Evolutionary conservation across 129 eudicot genomes (phyloP).

Genomic region (Oenanthe sinensis): DNA sequence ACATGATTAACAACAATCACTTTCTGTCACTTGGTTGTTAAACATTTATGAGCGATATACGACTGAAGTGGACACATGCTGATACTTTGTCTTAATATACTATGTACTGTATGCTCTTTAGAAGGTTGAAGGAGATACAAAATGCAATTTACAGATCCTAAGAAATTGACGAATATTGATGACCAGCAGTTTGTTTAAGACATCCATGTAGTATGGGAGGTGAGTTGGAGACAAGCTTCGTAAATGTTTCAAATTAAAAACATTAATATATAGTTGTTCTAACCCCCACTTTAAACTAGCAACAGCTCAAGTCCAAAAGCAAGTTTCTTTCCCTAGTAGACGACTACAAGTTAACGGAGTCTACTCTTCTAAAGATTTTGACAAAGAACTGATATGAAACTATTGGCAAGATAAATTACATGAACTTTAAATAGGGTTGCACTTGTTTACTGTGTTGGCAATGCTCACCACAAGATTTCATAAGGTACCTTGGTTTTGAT

Average conservation of each 20-base stretch:
- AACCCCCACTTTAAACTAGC: background rate
- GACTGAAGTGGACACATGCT: background rate
- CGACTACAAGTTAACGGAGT: background rate
- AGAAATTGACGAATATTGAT: background rate
- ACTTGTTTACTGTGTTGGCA: conserved; percentile 6
- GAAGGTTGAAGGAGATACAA: background rate
- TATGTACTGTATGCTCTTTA: background rate
- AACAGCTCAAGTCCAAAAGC: background rate
- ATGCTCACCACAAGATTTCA: conserved; percentile 5
- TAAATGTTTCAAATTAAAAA: background rate
- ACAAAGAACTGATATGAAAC: background rate
- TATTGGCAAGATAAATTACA: background rate
- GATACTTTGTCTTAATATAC: background rate
- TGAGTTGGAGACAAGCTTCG: background rate
- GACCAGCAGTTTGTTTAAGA: background rate
- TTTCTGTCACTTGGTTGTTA: conserved; percentile 18
- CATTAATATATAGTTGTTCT: background rate
- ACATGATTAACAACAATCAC: conserved; percentile 17
- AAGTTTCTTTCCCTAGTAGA: background rate
- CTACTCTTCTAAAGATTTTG: background rate
- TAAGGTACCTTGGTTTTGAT: conserved; percentile 13
- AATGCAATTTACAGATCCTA: background rate
- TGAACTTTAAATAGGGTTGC: background rate
- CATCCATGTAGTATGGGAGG: background rate
- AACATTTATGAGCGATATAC: background rate